Evolutionary conservation across 441 rosid genomes (phyloP).

Genomic region (Macaranga tanarius): DNA sequence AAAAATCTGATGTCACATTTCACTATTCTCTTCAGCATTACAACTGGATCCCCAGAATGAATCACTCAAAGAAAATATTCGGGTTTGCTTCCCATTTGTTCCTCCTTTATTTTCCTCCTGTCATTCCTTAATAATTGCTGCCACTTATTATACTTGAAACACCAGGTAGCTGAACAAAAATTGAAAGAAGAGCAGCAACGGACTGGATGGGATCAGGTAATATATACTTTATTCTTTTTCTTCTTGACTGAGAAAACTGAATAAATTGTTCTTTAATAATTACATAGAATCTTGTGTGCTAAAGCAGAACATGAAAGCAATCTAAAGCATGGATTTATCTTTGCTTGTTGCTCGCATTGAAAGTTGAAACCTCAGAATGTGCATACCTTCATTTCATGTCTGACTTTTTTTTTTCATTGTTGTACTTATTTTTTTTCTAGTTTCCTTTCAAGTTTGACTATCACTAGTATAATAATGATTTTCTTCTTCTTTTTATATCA

Average conservation of each 20-base stretch:
- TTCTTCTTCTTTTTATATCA: not conserved
- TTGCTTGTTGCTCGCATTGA: not conserved
- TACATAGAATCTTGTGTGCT: not conserved
- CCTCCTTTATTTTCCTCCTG: not conserved
- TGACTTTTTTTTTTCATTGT: not conserved
- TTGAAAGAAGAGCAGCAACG: constrained; percentile 54
- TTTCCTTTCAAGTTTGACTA: not conserved
- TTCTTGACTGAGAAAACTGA: not conserved
- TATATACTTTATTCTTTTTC: constrained; percentile 11
- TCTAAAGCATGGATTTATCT: not conserved
- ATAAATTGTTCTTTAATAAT: not conserved
- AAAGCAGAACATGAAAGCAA: constrained; percentile 2
- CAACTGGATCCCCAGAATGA: constrained; percentile 72
- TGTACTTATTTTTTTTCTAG: not conserved
- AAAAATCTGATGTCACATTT: constrained; percentile 21
- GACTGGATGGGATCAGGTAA: constrained; percentile 54
- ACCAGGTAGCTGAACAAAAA: constrained; percentile 68
- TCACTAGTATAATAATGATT: not conserved
- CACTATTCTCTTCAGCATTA: constrained; percentile 57
- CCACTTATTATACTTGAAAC: constrained; percentile 21
- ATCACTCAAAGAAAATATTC: constrained; percentile 69
- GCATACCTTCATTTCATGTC: not conserved
- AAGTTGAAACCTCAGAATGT: not conserved
- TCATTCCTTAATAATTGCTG: constrained; percentile 8
- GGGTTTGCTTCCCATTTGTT: constrained; percentile 41